Evolutionary conservation across 495 filamentous ascomycete genomes (phyloP), one percentile per base, ranked within the genome.

Genomic region (Penicillium simplicissimum): DNA sequence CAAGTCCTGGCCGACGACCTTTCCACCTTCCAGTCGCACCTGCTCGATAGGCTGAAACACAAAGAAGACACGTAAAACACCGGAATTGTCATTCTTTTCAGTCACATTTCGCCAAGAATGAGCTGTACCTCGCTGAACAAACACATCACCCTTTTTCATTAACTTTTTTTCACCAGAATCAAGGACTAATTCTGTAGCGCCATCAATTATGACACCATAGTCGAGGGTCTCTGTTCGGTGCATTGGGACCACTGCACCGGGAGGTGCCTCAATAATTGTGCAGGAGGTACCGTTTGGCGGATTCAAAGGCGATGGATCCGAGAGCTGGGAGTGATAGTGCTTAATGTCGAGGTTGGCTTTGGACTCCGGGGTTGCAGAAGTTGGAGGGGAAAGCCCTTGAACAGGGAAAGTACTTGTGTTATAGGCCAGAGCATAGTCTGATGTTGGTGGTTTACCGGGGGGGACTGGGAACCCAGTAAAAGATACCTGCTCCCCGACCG

Each of bases 191-290:
- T 90, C 85, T 4, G 90, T 65, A 62, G 77, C 67, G 3, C 88
- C 88, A 66, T 90, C 87, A 9, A 91, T 57, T 38, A 91, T 77
- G 60, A 90, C 80, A 28, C 87, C 87, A 60, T 87, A 90, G 60
- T 90, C 88, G 5, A 91, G 69, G 4, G 77, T 82, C 64, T 82
- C 77, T 8, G 88, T 89, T 4, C 87, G 77, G 64, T 90, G 88
- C 86, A 90, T 71, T 17, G 70, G 38, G 4, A 64, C 54, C 19
- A 15, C 23, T 8, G 62, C 15, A 5, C 61, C 61, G 0, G 72
- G 70, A 9, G 61, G 60, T 28, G 68, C 62, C 36, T 72, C 70
- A 42, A 72, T 60, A n/a, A 73, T 71, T 15, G 66, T 59, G 25
- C 62, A 65, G 25, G 67, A 63, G 47, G 67, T 71, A 51, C 72